Evolutionary conservation across 768 basidiomycete species (phyloP).

Genomic region (Leccinum longicurvipes): DNA sequence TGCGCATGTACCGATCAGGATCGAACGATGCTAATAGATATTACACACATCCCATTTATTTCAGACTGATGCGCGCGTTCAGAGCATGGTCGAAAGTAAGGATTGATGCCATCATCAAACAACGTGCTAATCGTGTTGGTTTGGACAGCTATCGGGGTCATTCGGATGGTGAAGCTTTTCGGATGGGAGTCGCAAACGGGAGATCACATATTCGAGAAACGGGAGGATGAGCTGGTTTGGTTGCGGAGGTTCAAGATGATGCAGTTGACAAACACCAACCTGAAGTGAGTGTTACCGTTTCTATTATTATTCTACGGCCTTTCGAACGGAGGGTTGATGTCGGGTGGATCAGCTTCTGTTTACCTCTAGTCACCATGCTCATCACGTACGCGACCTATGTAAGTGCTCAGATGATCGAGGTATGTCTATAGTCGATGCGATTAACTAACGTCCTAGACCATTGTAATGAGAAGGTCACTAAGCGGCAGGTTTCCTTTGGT

Average conservation of each 20-base stretch:
- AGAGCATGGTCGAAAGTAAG: not conserved
- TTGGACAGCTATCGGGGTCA: not conserved
- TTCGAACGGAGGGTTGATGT: not conserved
- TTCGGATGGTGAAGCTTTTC: constrained; percentile 4
- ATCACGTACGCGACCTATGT: constrained; percentile 3
- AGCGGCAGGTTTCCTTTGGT: not conserved
- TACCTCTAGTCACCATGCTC: not conserved
- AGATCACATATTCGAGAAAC: not conserved
- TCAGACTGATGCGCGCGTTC: constrained; percentile 1
- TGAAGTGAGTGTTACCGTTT: not conserved
- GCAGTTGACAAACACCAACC: not conserved
- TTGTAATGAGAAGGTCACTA: not conserved
- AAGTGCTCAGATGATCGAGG: not conserved
- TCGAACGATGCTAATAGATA: not conserved
- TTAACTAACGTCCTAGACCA: not conserved
- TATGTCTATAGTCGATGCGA: not conserved
- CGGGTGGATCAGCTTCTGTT: not conserved
- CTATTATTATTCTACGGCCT: not conserved
- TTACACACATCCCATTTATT: not conserved
- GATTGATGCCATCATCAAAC: not conserved
- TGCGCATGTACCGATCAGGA: not conserved
- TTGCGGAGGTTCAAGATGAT: not conserved
- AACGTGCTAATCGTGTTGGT: not conserved
- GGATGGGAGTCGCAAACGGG: constrained; percentile 2
- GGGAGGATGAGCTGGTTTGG: constrained; percentile 2